Evolutionary conservation across 2,329 filamentous ascomycete species (phyloP), one percentile per base, ranked within the genome.

Genomic region (Chaetomium olivaceum): DNA sequence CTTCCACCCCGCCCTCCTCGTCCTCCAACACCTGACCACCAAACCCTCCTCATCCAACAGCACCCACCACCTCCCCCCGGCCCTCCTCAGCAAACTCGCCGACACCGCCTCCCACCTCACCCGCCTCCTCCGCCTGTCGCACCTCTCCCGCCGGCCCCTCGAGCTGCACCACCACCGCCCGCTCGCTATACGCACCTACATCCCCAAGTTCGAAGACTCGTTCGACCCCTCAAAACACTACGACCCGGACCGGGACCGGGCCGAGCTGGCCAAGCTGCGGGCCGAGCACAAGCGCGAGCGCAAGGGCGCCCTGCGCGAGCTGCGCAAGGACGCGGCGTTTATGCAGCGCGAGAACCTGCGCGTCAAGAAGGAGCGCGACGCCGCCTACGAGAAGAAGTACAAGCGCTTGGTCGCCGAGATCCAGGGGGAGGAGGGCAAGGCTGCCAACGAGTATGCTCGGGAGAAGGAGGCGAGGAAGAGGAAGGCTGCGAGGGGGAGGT

Each of bases 141-240:
- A 83, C 52, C 82, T 90, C 23, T 79, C 83, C 51, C 92, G 93
- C 48, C 88, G 91, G 9, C 92, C 93, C 1, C 87, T 98, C 70
- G 86, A 92, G 73, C 87, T 99, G 3, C 95, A 99, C 80, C 86
- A 95, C 78, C 95, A 99, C 82, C 85, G 86, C 0, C 92, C 93
- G 0, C 85, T 96, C 2, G 89, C 95, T 25, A 96, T 98, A 81
- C 93, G 94, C 77, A 89, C 88, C 8, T 89, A 87, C 65, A 88
- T 97, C 56, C 95, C 95, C 78, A 97, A 96, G 78, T 99, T 98
- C 80, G 95, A 98, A 80, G 94, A 97, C 76, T 85, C 87, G 65
- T 99, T 93, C 85, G 95, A 96, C 77, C 95, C 95, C 3, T 88
- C 91, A 81, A 94, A 93, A 80, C 95, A 98, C 84, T 98, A 99